Evolutionary conservation across 1,284 basidiomycete genomes (phyloP), one percentile per base, ranked within the genome.

Genomic region (Marasmius oreades): DNA sequence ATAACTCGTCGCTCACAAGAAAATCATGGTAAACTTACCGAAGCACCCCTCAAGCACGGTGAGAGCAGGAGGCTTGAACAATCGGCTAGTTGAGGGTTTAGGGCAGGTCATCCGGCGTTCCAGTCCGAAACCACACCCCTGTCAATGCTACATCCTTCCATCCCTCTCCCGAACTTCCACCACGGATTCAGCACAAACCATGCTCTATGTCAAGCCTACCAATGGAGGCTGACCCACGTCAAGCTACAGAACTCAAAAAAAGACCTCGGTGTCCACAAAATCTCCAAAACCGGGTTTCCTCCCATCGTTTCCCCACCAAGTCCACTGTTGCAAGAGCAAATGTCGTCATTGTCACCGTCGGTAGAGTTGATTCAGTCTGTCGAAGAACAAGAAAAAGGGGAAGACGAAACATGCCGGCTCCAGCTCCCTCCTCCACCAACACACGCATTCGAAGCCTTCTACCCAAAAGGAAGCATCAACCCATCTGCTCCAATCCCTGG

Each of bases 401-500:
- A n/a, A n/a, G n/a, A n/a, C n/a, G n/a, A n/a, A n/a, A n/a, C n/a
- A n/a, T n/a, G n/a, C n/a, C n/a, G n/a, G n/a, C n/a, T n/a, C n/a
- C n/a, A n/a, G n/a, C n/a, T n/a, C 12, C 34, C 63, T 46, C 55
- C 69, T 31, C 51, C 69, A 47, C 70, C 75, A 5, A 56, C 64
- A 1, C 57, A 63, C 12, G 75, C 83, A 14, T 86, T 84, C 83
- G 80, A 85, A 63, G 84, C 85, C 0, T 66, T 78, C 22, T 88
- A 83, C 61, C 79, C 81, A 0, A 67, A 77, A 53, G 84, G 84
- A 1, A 84, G 82, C 64, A 80, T 84, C 62, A 86, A 84, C 56
- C 84, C 85, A 0, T 68, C 71, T 6, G 77, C 68, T 1, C 58
- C 66, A 0, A 72, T 77, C 6, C 74, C 77, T 1, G 84, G 84